Evolutionary conservation across 2,329 filamentous ascomycete genomes (phyloP).

Genomic region (Aspergillus quadricinctus): DNA sequence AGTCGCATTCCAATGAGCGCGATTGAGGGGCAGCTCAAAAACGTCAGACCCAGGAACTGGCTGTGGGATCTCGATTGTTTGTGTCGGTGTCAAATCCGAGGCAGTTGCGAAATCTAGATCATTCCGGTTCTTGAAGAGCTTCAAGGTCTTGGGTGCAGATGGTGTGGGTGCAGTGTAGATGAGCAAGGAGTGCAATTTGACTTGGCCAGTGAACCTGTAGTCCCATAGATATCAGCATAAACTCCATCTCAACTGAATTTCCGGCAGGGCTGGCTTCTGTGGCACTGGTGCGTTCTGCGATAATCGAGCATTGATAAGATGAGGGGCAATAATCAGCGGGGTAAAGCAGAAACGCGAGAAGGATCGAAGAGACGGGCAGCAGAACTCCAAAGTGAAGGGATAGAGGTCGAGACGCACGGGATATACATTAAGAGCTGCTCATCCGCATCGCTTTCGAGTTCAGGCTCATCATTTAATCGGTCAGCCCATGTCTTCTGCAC

Average conservation of each 20-base stretch:
- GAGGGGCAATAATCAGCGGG: constrained; percentile 25
- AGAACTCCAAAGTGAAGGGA: not conserved
- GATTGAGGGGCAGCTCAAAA: constrained; percentile 81
- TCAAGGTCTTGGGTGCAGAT: constrained; percentile 74
- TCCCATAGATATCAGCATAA: not conserved
- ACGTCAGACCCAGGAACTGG: constrained; percentile 59
- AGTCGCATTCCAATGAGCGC: constrained; percentile 85
- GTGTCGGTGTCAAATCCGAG: constrained; percentile 64
- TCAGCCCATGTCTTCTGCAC: constrained; percentile 91
- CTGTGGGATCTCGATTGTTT: constrained; percentile 72
- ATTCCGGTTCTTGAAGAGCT: constrained; percentile 81
- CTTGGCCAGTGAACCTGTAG: constrained; percentile 80
- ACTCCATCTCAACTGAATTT: not conserved
- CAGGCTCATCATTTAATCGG: constrained; percentile 64
- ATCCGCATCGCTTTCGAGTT: constrained; percentile 80
- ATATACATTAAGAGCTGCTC: constrained; percentile 92
- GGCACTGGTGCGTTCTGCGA: not conserved
- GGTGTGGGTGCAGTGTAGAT: constrained; percentile 70
- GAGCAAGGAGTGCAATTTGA: constrained; percentile 86
- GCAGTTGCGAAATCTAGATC: constrained; percentile 81
- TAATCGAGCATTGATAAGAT: constrained; percentile 5
- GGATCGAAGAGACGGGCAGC: not conserved
- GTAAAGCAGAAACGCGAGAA: constrained; percentile 7
- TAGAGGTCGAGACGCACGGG: constrained; percentile 56
- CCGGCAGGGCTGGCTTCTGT: not conserved